Evolutionary conservation across 331 rosid genomes (phyloP).

Genomic region (Acacia concinna): DNA sequence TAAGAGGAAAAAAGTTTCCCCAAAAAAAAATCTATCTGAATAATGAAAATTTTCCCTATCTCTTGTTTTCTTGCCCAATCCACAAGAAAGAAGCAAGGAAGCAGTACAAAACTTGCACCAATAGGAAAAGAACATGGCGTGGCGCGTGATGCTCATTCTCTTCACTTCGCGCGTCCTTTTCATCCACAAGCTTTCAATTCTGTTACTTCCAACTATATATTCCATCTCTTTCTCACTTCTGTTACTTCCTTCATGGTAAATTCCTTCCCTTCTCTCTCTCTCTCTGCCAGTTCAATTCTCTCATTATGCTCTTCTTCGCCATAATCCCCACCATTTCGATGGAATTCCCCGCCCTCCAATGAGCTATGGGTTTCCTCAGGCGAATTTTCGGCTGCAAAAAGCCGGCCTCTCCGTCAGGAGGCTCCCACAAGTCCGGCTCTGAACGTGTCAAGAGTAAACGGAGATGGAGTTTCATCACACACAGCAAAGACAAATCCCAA

Average conservation of each 20-base stretch:
- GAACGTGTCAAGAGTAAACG: slow-evolving; percentile 34
- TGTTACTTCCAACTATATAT: slow-evolving; percentile 26
- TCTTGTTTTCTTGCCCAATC: not conserved
- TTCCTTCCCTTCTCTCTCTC: not conserved
- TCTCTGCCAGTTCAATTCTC: not conserved
- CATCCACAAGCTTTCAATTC: not conserved
- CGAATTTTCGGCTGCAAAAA: slow-evolving; percentile 66
- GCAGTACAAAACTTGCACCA: not conserved
- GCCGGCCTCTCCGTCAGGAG: not conserved
- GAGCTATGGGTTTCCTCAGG: slow-evolving; percentile 80
- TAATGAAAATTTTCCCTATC: not conserved
- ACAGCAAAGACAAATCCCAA: slow-evolving; percentile 24
- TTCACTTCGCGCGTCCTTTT: not conserved
- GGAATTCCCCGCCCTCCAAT: slow-evolving; percentile 17
- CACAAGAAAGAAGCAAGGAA: not conserved
- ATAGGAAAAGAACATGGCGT: not conserved
- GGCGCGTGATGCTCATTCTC: slow-evolving; percentile 28
- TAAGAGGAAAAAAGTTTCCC: not conserved
- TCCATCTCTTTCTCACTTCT: slow-evolving; percentile 24
- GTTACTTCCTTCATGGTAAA: not conserved
- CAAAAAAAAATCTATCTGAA: not conserved
- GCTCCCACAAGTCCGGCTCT: slow-evolving; percentile 15
- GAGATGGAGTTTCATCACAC: slow-evolving; percentile 41
- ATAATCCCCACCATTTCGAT: not conserved
- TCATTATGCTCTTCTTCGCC: not conserved